These are phyloP conservation scores for Paspalum notatum DNA, from an alignment of 176 grass and related monocot genomes.

Conservation along the genomic window DNA sequence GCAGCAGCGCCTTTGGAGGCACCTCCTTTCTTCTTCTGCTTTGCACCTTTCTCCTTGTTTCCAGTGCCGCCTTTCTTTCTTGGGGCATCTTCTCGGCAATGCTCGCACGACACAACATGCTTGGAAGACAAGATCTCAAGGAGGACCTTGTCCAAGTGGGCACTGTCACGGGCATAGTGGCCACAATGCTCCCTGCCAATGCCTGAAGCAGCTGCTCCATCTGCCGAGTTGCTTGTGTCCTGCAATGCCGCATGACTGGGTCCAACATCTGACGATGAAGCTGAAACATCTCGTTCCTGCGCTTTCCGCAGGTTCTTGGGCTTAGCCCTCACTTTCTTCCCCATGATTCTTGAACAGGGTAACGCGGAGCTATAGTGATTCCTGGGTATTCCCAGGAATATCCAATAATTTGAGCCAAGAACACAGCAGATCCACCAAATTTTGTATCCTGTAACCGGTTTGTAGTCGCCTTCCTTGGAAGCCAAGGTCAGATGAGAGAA, in stretches of 20 bases:
- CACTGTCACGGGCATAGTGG: constrained; percentile 54
- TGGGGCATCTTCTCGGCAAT: constrained; percentile 75
- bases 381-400: no score
- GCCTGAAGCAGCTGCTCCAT: constrained; percentile 39
- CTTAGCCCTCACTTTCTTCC: constrained; percentile 22
- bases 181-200: constrained; percentile 59
- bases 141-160: constrained; percentile 64
- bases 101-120: constrained; percentile 58
- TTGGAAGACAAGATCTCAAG: constrained; percentile 60
- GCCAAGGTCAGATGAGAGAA: no score
- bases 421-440: no score
- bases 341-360: neutral
- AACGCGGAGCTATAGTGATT: neutral
- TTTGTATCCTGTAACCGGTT: no score
- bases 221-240: constrained; percentile 35
- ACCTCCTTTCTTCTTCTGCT: constrained; percentile 79
- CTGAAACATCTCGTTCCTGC: neutral
- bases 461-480: no score
- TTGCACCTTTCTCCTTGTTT: constrained; percentile 50
- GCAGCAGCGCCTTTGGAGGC: constrained; percentile 12
- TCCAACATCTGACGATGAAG: constrained; percentile 35
- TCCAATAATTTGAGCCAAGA: no score
- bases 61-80: constrained; percentile 52
- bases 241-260: constrained; percentile 38
- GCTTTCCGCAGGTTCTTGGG: constrained; percentile 14